Conservation (phyloP, 1,139 yeast species). For the Pichia sp. region DNA sequence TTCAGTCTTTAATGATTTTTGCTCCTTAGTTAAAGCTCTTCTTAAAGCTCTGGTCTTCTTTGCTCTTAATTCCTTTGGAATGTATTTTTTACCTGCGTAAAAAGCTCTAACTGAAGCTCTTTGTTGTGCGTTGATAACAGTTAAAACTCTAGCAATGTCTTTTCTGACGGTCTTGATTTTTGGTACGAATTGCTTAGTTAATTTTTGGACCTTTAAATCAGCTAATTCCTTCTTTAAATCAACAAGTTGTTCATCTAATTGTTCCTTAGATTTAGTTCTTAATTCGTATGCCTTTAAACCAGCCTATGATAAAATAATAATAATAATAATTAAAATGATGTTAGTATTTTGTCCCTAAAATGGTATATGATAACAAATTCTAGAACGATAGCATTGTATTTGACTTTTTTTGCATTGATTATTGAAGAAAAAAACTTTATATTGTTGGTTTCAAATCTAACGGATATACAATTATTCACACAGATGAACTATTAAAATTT, state of each 20-base stretch:
- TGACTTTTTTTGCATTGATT: no score
- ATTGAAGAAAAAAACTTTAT: no score
- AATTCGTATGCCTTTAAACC: constrained; percentile 93
- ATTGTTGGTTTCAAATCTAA: no score
- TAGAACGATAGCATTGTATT: no score
- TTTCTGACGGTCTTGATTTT: constrained; percentile 95
- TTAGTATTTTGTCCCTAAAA: constrained; percentile 2
- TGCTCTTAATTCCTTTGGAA: constrained; percentile 98
- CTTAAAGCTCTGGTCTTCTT: constrained; percentile 99
- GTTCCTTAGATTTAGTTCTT: constrained; percentile 95
- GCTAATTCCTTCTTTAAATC: constrained; percentile 97
- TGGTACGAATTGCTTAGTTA: constrained; percentile 87
- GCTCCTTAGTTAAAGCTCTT: constrained; percentile 89
- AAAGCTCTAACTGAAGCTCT: constrained; percentile 92
- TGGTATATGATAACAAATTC: not conserved
- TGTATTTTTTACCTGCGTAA: constrained; percentile 94
- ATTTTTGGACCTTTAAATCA: constrained; percentile 91
- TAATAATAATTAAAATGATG: not conserved
- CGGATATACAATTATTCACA: no score
- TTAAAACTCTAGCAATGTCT: constrained; percentile 97
- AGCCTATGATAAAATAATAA: constrained; percentile 34
- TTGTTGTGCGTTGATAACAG: constrained; percentile 94
- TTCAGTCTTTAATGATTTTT: constrained; percentile 73
- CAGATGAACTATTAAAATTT: no score
- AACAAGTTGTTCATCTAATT: constrained; percentile 88